These are phyloP conservation scores for Lithocarpus polystachyus DNA, from an alignment of 306 rosid species.

Conservation along the genomic window DNA sequence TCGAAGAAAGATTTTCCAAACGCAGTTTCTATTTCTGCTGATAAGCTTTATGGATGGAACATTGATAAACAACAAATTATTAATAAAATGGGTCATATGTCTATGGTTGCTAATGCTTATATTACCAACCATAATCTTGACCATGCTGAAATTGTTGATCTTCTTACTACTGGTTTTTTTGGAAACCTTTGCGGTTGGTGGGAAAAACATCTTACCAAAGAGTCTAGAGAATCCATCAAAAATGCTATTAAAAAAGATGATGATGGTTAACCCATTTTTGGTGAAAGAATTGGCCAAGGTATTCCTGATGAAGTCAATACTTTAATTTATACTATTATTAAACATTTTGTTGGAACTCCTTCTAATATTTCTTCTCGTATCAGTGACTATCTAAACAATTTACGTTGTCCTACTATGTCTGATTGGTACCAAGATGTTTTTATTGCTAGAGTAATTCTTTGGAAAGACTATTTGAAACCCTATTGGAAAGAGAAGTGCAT, in stretches of 20 bases:
- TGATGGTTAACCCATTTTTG: neutral
- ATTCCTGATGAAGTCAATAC: neutral
- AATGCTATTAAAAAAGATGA: neutral
- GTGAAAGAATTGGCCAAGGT: neutral
- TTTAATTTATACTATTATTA: neutral
- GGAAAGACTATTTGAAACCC: too few relatives aligned
- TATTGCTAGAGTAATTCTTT: too few relatives aligned
- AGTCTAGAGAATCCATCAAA: neutral
- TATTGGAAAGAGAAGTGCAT: too few relatives aligned
- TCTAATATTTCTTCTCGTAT: too few relatives aligned
- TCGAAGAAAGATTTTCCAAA: neutral
- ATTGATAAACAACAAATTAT: neutral
- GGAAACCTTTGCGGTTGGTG: neutral
- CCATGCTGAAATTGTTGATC: neutral
- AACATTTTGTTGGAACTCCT: too few relatives aligned
- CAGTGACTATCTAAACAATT: too few relatives aligned
- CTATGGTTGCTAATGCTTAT: too few relatives aligned
- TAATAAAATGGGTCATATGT: neutral
- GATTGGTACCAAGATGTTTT: too few relatives aligned
- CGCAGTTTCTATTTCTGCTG: neutral
- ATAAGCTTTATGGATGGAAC: neutral
- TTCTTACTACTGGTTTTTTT: neutral
- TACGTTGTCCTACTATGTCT: too few relatives aligned
- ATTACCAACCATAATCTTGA: too few relatives aligned
- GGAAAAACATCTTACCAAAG: neutral